Conservation (phyloP, 495 filamentous ascomycete genomes). For the Lasiosphaeria hispida region DNA sequence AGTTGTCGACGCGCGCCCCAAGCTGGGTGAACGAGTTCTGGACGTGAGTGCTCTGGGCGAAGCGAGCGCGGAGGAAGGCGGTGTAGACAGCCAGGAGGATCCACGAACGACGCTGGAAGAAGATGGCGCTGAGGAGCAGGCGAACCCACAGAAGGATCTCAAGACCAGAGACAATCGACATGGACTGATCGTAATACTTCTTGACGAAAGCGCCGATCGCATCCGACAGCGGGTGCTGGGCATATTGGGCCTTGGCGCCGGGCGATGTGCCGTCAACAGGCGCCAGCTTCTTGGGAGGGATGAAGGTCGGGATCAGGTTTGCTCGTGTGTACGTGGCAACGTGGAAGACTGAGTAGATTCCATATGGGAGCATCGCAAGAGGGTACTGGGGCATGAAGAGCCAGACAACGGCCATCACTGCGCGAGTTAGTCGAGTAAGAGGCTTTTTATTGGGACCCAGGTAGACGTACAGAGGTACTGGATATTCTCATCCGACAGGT, state of each 20-base stretch:
- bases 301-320: constrained; percentile 65
- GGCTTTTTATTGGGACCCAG: background rate
- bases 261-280: constrained; percentile 53
- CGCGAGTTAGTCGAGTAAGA: constrained; percentile 9
- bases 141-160: constrained; percentile 83
- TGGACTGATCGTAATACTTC: constrained; percentile 89
- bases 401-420: constrained; percentile 95
- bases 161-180: constrained; percentile 74
- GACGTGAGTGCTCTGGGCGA: constrained; percentile 87
- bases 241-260: constrained; percentile 59
- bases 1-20: constrained; percentile 71
- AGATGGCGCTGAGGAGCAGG: constrained; percentile 69
- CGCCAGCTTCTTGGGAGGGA: constrained; percentile 41
- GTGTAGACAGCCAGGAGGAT: constrained; percentile 82
- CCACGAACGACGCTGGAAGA: constrained; percentile 89
- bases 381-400: constrained; percentile 86
- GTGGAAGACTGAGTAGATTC: constrained; percentile 97
- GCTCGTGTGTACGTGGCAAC: constrained; percentile 79
- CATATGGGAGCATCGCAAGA: constrained; percentile 88
- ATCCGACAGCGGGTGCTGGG: constrained; percentile 68
- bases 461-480: constrained; percentile 83
- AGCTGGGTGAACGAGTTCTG: constrained; percentile 73
- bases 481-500: constrained; percentile 88
- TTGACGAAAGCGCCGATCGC: constrained; percentile 91
- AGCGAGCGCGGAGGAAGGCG: constrained; percentile 85